Base-by-base conservation (phyloP, 2,329 filamentous ascomycete species). In the Fusarium austroafricanum region DNA sequence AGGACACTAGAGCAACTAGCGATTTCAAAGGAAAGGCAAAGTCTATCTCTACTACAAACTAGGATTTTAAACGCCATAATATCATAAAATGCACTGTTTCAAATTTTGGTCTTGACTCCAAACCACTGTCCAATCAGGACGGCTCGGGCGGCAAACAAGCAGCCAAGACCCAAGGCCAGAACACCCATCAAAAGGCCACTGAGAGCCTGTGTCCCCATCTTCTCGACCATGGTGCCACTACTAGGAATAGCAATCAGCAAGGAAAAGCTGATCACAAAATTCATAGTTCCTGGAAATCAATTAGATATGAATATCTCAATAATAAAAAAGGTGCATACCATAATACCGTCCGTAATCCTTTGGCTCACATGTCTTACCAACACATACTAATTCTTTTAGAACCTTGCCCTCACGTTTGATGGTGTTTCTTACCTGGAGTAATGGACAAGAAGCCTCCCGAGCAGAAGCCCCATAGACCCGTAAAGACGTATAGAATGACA, bases 311-410 rank as follows among this genome's bases (percentile, higher is more conserved):
- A 12, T n/a, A 6, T 20, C 3, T 3, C 3, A 2, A 10, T 2
- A 1, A 10, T 17, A 8, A 6, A 3, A 1, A 4, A 9, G 9
- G 1, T 2, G 1, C 14, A 1, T 45, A 40, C 58, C 58, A 1
- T 61, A 61, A 23, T 61, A 61, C n/a, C 55, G 39, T 0, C 58
- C 58, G 7, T 61, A 61, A 14, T 61, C 55, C 11, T 61, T 61
- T 12, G 55, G 33, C 12, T 61, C 56, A 1, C 58, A 61, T 6
- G 58, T 61, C 12, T 61, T 61, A 5, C 58, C 58, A 1, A 61
- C 39, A 20, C 58, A 61, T 1, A 61, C 57, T 61, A 3, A 2
- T 18, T 17, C 4, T 12, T 7, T 55, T 17, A 55, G n/a, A n/a
- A n/a, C n/a, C n/a, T n/a, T n/a, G n/a, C n/a, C n/a, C n/a, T n/a